phyloP scores from a whole-genome alignment of 2,329 filamentous ascomycete species.

The Polytolypa hystricis region DNA sequence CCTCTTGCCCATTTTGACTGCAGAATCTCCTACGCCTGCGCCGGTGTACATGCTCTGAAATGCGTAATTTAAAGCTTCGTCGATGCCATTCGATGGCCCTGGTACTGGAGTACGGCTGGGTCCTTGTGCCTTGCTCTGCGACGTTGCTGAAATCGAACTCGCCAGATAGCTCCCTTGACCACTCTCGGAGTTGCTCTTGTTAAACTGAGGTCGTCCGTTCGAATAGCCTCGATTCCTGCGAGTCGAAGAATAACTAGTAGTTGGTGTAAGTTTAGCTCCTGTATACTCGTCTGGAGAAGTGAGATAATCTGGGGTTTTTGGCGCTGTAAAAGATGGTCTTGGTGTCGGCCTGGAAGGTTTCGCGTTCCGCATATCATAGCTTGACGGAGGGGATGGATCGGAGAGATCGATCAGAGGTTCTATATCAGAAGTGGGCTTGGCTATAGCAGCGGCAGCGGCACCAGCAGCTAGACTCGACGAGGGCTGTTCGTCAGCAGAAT shows the following conservation, averaged over 20 bases:
- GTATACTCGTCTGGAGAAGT: conserved; percentile 26
- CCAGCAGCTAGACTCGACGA: conserved; percentile 7
- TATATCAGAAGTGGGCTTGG: conserved; percentile 3
- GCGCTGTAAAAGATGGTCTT: neutral
- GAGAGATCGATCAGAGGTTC: conserved; percentile 6
- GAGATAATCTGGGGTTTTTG: conserved; percentile 23
- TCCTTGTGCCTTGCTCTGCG: neutral
- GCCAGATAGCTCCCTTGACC: neutral
- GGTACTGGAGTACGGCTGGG: conserved; percentile 9
- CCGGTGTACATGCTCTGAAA: conserved; percentile 1
- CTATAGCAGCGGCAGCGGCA: conserved; percentile 11
- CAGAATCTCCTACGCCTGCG: neutral
- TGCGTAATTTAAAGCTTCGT: conserved; percentile 3
- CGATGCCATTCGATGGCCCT: conserved; percentile 2
- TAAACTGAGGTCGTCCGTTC: no score
- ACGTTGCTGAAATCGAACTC: neutral
- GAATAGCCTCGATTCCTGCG: no score
- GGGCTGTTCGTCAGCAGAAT: conserved; percentile 8
- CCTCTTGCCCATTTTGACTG: conserved; percentile 12
- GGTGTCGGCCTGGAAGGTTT: conserved; percentile 2
- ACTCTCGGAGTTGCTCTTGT: no score
- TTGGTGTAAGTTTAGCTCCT: no score
- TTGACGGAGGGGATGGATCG: conserved; percentile 10
- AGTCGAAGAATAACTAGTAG: no score
- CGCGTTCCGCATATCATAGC: conserved; percentile 13